Base-by-base conservation (phyloP, 2,329 filamentous ascomycete species). In the Fusarium pininemorale region DNA sequence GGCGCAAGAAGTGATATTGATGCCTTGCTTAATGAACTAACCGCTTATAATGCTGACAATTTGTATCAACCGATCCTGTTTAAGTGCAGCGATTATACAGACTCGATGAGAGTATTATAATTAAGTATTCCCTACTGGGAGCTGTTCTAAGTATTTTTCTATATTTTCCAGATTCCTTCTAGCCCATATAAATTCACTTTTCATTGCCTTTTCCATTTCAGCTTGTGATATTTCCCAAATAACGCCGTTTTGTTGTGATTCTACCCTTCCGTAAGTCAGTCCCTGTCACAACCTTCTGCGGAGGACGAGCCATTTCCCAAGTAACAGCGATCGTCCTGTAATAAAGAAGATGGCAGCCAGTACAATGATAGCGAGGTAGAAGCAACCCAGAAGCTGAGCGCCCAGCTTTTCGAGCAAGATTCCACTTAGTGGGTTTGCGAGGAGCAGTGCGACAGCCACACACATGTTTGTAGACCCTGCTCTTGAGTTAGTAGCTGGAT, bases 381-480 rank as follows among this genome's bases (percentile, higher is more conserved):
- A 84, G 3, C 83, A 84, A 16, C 85, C 83, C 16, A 87, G 77
- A 0, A 81, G 78, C 60, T 80, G 79, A 3, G 85, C 82, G 0
- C 85, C 85, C 6, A 85, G 80, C 1, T 80, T 79, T 54, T 87
- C 81, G 0, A 87, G 75, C 70, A 87, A 76, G 44, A 84, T 79
- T 2, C 85, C 85, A 14, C 84, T 83, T 3, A 86, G 75, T 0
- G 86, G 86, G 3, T 86, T 83, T 1, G 84, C 82, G 3, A 87
- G 72, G 18, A 87, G 69, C 0, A 85, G 79, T 0, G 84, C 82
- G 45, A 87, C 84, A 16, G 83, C 82, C 11, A 84, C 85, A 7
- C 86, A 78, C 39, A 83, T 83, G 58, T 86, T 86, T 22, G 84
- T 80, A 0, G 85, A 87, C 0, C 85, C 84, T 76, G 2, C 7